phyloP scores from a whole-genome alignment of 2,329 filamentous ascomycete genomes.

The Exophiala calicioides region DNA sequence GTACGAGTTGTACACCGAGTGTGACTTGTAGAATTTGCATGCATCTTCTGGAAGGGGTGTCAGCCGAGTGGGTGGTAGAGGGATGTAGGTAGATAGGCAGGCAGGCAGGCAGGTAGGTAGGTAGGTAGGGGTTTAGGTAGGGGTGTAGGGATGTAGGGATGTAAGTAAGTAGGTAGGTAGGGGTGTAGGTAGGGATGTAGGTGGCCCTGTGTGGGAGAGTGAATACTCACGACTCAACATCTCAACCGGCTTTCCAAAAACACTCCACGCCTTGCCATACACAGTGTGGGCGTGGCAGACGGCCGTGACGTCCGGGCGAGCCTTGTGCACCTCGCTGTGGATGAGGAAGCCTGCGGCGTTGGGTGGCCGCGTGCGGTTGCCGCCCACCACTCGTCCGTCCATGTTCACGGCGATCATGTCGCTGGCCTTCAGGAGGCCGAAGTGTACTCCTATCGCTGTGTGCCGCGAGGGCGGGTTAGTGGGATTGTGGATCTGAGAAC shows the following conservation, averaged over 20 bases:
- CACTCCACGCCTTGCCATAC: slow-evolving; percentile 66
- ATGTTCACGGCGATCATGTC: slow-evolving; percentile 69
- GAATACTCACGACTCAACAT: slow-evolving; percentile 45
- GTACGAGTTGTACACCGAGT: slow-evolving; percentile 65
- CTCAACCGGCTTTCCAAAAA: slow-evolving; percentile 58
- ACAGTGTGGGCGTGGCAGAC: slow-evolving; percentile 68
- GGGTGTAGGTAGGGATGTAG: too few species aligned
- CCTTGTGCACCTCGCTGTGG: slow-evolving; percentile 67
- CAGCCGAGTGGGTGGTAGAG: slow-evolving; percentile 47
- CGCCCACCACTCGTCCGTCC: slow-evolving; percentile 63
- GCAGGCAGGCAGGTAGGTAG: too few species aligned
- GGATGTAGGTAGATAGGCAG: too few species aligned
- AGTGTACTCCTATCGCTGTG: slow-evolving; percentile 58
- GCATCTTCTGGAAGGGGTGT: slow-evolving; percentile 48
- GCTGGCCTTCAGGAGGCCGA: slow-evolving; percentile 62
- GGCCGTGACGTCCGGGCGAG: slow-evolving; percentile 63
- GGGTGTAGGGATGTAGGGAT: too few species aligned
- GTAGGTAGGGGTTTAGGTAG: slow-evolving; percentile 57
- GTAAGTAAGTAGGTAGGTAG: too few species aligned
- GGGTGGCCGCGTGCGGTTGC: slow-evolving; percentile 58
- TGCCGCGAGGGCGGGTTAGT: neutral
- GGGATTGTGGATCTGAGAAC: too few species aligned
- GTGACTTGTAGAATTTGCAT: slow-evolving; percentile 48
- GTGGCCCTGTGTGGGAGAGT: slow-evolving; percentile 31
- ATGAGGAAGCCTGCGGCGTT: slow-evolving; percentile 71